phyloP scores from a whole-genome alignment of 2,329 filamentous ascomycete genomes.

The Hymenoscyphus albidus region DNA sequence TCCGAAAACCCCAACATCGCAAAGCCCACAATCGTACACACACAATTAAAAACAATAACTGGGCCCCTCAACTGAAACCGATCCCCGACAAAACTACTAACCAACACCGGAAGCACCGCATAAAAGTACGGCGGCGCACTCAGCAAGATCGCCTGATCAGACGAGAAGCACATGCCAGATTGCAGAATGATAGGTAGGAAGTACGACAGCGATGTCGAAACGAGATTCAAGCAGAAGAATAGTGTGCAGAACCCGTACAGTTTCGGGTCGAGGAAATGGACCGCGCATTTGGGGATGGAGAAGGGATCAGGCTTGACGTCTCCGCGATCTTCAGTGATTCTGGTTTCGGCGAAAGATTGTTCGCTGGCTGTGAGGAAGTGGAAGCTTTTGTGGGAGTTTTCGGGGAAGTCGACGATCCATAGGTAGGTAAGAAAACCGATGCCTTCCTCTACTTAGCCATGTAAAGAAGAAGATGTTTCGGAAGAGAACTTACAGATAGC shows the following conservation, averaged over 20 bases:
- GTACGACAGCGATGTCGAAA: constrained; percentile 73
- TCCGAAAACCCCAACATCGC: constrained; percentile 32
- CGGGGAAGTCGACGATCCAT: constrained; percentile 62
- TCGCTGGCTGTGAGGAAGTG: constrained; percentile 49
- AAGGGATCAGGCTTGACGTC: constrained; percentile 50
- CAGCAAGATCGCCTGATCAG: constrained; percentile 50
- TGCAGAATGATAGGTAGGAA: constrained; percentile 74
- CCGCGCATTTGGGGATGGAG: constrained; percentile 54
- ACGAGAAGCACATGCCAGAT: constrained; percentile 51
- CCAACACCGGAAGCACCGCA: constrained; percentile 45
- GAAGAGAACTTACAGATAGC: constrained; percentile 39
- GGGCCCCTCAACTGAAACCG: constrained; percentile 42
- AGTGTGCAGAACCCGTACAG: constrained; percentile 61
- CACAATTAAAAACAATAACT: constrained; percentile 33
- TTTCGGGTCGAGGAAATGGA: constrained; percentile 50
- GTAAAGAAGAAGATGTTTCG: constrained; percentile 27
- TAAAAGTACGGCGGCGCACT: constrained; percentile 51
- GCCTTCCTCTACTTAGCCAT: constrained; percentile 26
- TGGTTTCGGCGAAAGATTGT: constrained; percentile 46
- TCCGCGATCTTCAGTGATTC: constrained; percentile 55
- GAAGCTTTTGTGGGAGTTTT: constrained; percentile 51
- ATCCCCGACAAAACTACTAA: constrained; percentile 55
- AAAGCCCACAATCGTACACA: constrained; percentile 31
- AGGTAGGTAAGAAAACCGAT: constrained; percentile 52
- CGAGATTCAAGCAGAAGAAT: constrained; percentile 65